Evolutionary conservation across 306 rosid genomes (phyloP).

Genomic region (Pyrus betulifolia): DNA sequence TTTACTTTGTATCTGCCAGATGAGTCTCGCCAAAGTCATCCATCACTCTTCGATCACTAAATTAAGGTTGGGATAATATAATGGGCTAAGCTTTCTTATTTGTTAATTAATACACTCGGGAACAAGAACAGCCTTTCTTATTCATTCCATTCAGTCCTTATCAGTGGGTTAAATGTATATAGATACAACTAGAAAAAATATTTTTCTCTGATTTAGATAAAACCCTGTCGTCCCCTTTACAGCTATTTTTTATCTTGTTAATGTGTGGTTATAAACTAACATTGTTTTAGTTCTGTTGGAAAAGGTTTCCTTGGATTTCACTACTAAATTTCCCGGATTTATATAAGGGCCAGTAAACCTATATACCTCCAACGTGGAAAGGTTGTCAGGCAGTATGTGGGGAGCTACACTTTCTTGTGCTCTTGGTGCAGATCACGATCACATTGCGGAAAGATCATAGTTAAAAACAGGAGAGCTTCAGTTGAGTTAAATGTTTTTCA

Average conservation of each 20-base stretch:
- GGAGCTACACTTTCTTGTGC: too few species aligned
- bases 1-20: neutral
- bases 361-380: neutral
- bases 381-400: neutral
- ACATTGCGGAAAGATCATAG: too few species aligned
- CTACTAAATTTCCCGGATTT: neutral
- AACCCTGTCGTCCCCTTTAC: neutral
- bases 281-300: neutral
- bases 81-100: neutral
- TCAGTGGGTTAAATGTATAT: neutral
- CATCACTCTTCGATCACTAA: neutral
- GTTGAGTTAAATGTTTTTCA: too few species aligned
- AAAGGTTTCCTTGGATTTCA: constrained; percentile 14
- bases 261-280: neutral
- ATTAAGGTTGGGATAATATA: neutral
- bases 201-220: neutral
- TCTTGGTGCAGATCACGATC: too few species aligned
- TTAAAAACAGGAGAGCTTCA: too few species aligned
- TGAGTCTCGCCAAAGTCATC: constrained; percentile 22
- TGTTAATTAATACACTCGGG: neutral
- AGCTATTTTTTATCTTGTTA: neutral
- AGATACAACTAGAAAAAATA: neutral
- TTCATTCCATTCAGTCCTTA: neutral
- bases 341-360: neutral
- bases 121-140: neutral